Conservation (phyloP, 352 stramenopile species). For the Globisporangium radiosum region DNA sequence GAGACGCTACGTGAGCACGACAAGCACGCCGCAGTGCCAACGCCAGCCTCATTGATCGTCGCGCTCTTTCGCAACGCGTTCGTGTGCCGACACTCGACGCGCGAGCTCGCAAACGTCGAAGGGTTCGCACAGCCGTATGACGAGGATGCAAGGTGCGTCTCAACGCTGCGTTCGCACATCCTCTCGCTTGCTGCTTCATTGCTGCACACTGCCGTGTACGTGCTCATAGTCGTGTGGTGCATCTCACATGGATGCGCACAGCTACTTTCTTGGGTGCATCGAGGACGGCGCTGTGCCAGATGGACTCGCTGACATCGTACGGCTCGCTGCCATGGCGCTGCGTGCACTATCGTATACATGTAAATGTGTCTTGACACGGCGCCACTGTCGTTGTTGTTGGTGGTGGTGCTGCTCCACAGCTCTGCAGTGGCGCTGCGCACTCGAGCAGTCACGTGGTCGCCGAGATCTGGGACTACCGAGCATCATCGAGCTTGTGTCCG, state of each 20-base stretch:
- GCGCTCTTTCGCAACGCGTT: conserved; percentile 62
- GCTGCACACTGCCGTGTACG: too few relatives aligned
- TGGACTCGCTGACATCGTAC: conserved; percentile 50
- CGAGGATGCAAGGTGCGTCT: conserved; percentile 40
- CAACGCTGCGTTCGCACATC: too few relatives aligned
- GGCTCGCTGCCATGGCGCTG: neutral
- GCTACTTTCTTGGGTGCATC: conserved; percentile 60
- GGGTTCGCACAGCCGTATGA: conserved; percentile 72
- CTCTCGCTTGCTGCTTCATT: neutral
- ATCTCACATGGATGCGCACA: conserved; percentile 4
- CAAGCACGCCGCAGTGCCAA: too few relatives aligned
- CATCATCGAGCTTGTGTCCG: conserved; percentile 19
- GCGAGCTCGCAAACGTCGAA: conserved; percentile 42
- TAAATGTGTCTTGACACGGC: too few relatives aligned
- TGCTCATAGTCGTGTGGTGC: too few relatives aligned
- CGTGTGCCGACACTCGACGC: conserved; percentile 57
- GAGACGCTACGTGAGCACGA: too few relatives aligned
- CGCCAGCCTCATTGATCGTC: conserved; percentile 23
- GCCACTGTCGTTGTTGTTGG: too few relatives aligned
- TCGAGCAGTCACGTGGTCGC: conserved; percentile 14
- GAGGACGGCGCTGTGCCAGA: conserved; percentile 45
- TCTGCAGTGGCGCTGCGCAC: too few relatives aligned
- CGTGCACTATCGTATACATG: too few relatives aligned
- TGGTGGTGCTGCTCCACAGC: too few relatives aligned
- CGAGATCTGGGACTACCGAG: conserved; percentile 35